Base-by-base conservation (phyloP, 805 yeast genomes). In the Yamadazyma kitorensis region DNA sequence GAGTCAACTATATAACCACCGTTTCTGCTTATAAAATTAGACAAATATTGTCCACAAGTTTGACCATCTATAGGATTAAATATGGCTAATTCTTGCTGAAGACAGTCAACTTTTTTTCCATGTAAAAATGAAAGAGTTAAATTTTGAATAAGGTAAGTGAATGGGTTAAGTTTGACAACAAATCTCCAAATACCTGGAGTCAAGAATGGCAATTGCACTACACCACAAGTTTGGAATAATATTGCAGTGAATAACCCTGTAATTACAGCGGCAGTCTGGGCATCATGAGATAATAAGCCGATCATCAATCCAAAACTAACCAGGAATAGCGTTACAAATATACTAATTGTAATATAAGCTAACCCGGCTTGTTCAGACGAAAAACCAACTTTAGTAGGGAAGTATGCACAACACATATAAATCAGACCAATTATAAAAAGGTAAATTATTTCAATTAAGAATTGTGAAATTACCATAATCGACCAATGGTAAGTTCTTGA, bases 131-230 rank as follows among this genome's bases (percentile, higher is more conserved):
- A 17, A 61, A 66, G 27, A 27, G 79, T 62, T 41, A 82, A 53
- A 25, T 77, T 79, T 74, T 80, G 50, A 31, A 83, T 63, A 61
- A 80, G 68, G 47, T 82, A 83, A 1, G 87, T 79, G 44, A 81
- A 62, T 11, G 93, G 41, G 78, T 74, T 70, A 12, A 68, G 73
- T 52, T 88, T 68, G 68, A 81, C 82, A 85, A 82, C 78, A 68
- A 82, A 82, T 24, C 70, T 63, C 87, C 88, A 76, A 57, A 47
- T 28, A 3, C 31, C 31, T 13, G 31, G 31, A 59, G 34, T 44
- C 45, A 13, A 45, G 52, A 45, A 38, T 64, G 47, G 45, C 48
- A 55, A 29, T 40, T 17, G 41, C 58, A 23, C 51, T 17, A 55
- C 59, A 49, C 61, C 62, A 48, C 59, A 54, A 49, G 55, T 54